phyloP scores from a whole-genome alignment of 1,284 basidiomycete genomes.

The Pascua sp. region DNA sequence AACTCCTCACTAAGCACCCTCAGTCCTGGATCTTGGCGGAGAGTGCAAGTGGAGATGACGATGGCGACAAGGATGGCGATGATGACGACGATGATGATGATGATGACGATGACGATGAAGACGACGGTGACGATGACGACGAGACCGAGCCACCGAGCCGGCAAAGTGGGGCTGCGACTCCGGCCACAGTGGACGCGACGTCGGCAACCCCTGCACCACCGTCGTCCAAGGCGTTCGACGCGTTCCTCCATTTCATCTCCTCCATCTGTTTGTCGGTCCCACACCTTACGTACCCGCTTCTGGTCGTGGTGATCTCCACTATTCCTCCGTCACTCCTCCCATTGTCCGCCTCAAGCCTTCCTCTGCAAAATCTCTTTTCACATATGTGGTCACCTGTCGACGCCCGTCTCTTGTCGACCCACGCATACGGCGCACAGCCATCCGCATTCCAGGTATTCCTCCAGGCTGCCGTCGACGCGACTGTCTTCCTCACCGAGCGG shows the following conservation, averaged over 20 bases:
- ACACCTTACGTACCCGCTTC: constrained; percentile 41
- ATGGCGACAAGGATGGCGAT: constrained; percentile 20
- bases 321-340: constrained; percentile 34
- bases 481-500: constrained; percentile 29
- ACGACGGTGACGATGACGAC: constrained; percentile 32
- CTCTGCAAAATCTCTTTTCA: constrained; percentile 37
- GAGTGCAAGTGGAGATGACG: background rate
- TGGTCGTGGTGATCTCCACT: constrained; percentile 41
- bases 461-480: constrained; percentile 32
- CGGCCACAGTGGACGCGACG: background rate
- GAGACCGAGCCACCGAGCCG: constrained; percentile 18
- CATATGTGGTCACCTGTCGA: constrained; percentile 46
- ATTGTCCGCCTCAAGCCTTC: constrained; percentile 19
- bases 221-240: constrained; percentile 56
- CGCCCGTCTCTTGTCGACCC: constrained; percentile 41
- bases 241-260: constrained; percentile 45
- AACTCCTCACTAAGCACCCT: constrained; percentile 65
- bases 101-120: constrained; percentile 48
- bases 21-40: constrained; percentile 59
- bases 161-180: constrained; percentile 2
- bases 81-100: constrained; percentile 28
- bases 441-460: constrained; percentile 44
- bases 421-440: constrained; percentile 31
- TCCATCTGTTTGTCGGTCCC: constrained; percentile 43
- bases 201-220: background rate